A percentile compares a stretch with the other conserved stretches of the same genome.
Evolutionary conservation across 1,284 basidiomycete genomes (phyloP).

Genomic region (Ceratobasidium sp.): DNA sequence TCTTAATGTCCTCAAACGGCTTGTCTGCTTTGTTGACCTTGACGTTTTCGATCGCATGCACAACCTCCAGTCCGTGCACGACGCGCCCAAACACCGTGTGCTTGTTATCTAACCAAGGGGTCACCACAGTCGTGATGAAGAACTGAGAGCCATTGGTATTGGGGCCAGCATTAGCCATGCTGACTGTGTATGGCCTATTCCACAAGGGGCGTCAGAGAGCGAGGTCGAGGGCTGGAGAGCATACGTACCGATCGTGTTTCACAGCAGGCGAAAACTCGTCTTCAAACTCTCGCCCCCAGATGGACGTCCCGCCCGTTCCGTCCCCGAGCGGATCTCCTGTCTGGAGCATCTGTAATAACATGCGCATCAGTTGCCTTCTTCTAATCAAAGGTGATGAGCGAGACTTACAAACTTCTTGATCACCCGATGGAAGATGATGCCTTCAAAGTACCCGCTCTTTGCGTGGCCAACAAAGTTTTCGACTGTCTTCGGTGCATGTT

Average conservation of each 20-base stretch:
- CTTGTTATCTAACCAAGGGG: slow-evolving; percentile 96
- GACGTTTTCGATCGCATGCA: slow-evolving; percentile 66
- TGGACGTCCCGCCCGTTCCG: slow-evolving; percentile 94
- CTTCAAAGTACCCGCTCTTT: slow-evolving; percentile 92
- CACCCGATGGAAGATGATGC: slow-evolving; percentile 95
- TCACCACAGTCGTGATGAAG: slow-evolving; percentile 97
- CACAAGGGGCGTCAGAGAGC: neutral
- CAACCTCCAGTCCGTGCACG: slow-evolving; percentile 63
- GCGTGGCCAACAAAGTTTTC: slow-evolving; percentile 98
- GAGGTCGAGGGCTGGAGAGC: neutral
- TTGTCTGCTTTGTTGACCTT: slow-evolving; percentile 84
- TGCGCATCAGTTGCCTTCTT: neutral
- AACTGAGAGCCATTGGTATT: slow-evolving; percentile 96
- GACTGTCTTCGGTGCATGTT: slow-evolving; percentile 91
- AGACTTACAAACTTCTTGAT: slow-evolving; percentile 87
- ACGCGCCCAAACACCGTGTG: slow-evolving; percentile 93
- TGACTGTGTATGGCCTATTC: slow-evolving; percentile 89
- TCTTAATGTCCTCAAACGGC: slow-evolving; percentile 90
- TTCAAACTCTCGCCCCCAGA: slow-evolving; percentile 95
- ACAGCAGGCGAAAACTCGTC: slow-evolving; percentile 93
- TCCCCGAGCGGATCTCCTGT: slow-evolving; percentile 97
- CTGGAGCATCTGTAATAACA: slow-evolving; percentile 85
- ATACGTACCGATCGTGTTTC: slow-evolving; percentile 82
- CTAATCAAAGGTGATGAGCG: neutral
- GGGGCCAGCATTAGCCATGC: slow-evolving; percentile 98